Percentiles rank a stretch among this genome's conserved stretches.
phyloP scores from a whole-genome alignment of 1,284 basidiomycete genomes.

The Microbotryum violaceum region DNA sequence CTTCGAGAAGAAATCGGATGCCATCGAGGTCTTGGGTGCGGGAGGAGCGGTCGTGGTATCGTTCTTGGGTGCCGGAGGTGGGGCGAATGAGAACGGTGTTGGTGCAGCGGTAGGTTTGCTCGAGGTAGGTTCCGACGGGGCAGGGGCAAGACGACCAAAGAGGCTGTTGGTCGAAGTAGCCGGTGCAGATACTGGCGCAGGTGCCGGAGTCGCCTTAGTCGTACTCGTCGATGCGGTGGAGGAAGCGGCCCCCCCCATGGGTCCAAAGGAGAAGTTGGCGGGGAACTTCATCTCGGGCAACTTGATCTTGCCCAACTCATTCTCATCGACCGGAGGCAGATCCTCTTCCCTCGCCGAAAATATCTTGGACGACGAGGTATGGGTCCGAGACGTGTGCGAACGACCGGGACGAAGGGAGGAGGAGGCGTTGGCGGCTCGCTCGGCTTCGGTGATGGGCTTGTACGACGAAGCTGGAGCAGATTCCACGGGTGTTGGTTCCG shows the following conservation, averaged over 20 bases:
- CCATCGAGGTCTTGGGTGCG: background rate
- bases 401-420: conserved; percentile 33
- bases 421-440: conserved; percentile 2
- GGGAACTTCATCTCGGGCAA: conserved; percentile 26
- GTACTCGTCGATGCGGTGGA: background rate
- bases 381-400: conserved; percentile 25
- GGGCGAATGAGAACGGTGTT: conserved; percentile 10
- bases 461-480: conserved; percentile 19
- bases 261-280: conserved; percentile 18
- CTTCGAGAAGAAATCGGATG: conserved; percentile 20
- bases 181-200: background rate
- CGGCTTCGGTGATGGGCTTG: conserved; percentile 1
- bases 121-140: background rate
- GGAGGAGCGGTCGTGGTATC: background rate
- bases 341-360: conserved; percentile 34
- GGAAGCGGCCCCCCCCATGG: background rate
- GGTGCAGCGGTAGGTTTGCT: background rate
- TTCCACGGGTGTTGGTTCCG: conserved; percentile 9
- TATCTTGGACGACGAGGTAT: conserved; percentile 24
- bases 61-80: background rate
- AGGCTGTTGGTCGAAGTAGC: background rate
- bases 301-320: conserved; percentile 26
- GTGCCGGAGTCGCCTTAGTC: background rate
- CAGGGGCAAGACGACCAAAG: background rate
- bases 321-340: conserved; percentile 28